phyloP scores from a whole-genome alignment of 2,329 filamentous ascomycete genomes.

The Aspergillus flavus region DNA sequence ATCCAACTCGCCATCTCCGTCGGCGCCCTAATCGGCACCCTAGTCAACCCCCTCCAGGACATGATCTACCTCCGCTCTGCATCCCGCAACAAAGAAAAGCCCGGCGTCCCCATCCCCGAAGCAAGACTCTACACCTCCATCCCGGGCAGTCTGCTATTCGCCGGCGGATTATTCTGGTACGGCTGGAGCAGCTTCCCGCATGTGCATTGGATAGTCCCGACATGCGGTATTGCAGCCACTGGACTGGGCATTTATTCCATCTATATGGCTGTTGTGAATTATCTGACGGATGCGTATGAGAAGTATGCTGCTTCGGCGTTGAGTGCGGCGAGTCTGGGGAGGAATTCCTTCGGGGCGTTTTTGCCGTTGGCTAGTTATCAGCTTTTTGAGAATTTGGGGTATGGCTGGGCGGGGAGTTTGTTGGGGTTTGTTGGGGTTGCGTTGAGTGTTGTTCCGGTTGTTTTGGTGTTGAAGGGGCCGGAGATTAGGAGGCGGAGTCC shows the following conservation, averaged over 20 bases:
- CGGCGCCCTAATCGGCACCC: constrained; percentile 45
- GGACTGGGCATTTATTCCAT: constrained; percentile 48
- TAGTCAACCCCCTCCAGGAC: constrained; percentile 45
- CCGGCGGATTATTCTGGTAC: constrained; percentile 40
- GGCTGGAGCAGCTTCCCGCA: constrained; percentile 33
- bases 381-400: constrained; percentile 45
- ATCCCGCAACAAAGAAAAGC: constrained; percentile 34
- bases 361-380: constrained; percentile 48
- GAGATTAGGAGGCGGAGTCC: constrained; percentile 37
- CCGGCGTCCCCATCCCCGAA: constrained; percentile 46
- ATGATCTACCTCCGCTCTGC: constrained; percentile 30
- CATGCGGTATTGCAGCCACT: constrained; percentile 35
- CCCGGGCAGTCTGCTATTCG: constrained; percentile 41
- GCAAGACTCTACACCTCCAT: constrained; percentile 47
- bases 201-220: constrained; percentile 40
- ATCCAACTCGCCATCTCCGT: constrained; percentile 48
- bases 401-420: constrained; percentile 47
- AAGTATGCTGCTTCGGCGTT: constrained; percentile 52
- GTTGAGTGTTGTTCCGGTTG: constrained; percentile 43
- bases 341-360: constrained; percentile 51
- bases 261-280: constrained; percentile 53
- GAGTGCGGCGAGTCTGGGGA: constrained; percentile 48
- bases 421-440: constrained; percentile 47
- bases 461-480: constrained; percentile 46
- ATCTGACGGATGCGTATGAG: constrained; percentile 52